Evolutionary conservation across 2,329 filamentous ascomycete genomes (phyloP).

Genomic region (Fusarium subtropicale): DNA sequence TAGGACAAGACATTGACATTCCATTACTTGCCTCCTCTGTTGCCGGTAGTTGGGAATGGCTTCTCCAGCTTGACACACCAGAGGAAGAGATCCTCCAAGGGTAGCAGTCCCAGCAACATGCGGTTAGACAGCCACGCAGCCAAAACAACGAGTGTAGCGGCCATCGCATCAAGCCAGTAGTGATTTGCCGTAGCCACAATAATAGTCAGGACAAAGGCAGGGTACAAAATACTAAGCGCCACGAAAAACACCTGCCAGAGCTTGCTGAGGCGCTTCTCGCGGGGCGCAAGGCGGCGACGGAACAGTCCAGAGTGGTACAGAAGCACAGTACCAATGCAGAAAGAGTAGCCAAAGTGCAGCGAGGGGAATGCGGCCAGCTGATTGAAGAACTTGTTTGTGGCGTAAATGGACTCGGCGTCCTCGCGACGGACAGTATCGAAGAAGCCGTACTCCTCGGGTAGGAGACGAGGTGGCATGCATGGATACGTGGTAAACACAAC

Average conservation of each 20-base stretch:
- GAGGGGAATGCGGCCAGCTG: slow-evolving; percentile 69
- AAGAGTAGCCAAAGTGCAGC: slow-evolving; percentile 68
- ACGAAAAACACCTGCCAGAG: slow-evolving; percentile 46
- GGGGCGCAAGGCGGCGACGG: slow-evolving; percentile 46
- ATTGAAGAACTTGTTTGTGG: slow-evolving; percentile 67
- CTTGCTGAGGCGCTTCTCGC: slow-evolving; percentile 49
- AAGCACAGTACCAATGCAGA: slow-evolving; percentile 65
- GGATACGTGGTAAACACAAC: slow-evolving; percentile 66
- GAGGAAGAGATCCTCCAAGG: slow-evolving; percentile 74
- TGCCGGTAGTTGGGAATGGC: slow-evolving; percentile 64
- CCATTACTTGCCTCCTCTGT: slow-evolving; percentile 32
- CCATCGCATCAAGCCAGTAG: slow-evolving; percentile 74
- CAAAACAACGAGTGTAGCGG: slow-evolving; percentile 69
- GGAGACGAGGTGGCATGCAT: slow-evolving; percentile 67
- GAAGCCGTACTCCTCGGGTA: slow-evolving; percentile 68
- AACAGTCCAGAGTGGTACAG: slow-evolving; percentile 64
- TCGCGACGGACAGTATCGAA: slow-evolving; percentile 65
- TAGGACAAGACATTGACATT: neutral
- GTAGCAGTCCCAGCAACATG: slow-evolving; percentile 68
- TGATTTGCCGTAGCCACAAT: slow-evolving; percentile 73
- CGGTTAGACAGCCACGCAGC: slow-evolving; percentile 67
- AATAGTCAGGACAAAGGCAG: slow-evolving; percentile 63
- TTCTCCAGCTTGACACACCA: slow-evolving; percentile 73
- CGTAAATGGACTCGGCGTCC: slow-evolving; percentile 69
- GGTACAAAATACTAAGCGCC: slow-evolving; percentile 62